phyloP scores from a whole-genome alignment of 352 stramenopile species.

The Phytophthora europaea region DNA sequence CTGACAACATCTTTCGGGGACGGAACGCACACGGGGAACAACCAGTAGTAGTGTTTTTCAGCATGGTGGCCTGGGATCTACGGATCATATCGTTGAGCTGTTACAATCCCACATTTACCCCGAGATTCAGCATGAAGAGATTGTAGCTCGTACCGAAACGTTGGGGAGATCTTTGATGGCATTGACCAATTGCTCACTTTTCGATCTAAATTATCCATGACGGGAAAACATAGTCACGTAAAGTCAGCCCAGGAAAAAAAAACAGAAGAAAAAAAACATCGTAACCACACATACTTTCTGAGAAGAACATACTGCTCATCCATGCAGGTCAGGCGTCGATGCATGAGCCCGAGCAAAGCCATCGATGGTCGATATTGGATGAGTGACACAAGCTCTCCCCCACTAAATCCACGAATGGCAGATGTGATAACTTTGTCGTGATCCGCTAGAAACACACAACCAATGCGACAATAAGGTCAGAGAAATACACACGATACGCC shows the following conservation, averaged over 20 bases:
- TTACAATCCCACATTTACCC: not conserved
- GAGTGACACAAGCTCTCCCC: constrained; percentile 77
- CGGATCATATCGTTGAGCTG: not conserved
- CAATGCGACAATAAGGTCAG: constrained; percentile 4
- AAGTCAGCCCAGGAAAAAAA: not conserved
- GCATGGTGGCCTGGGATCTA: constrained; percentile 72
- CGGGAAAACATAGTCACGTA: not conserved
- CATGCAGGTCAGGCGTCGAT: constrained; percentile 73
- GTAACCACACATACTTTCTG: constrained; percentile 56
- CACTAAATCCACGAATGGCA: constrained; percentile 83
- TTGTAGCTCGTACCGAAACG: constrained; percentile 49
- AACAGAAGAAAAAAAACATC: not conserved
- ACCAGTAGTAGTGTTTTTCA: constrained; percentile 83
- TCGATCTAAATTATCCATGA: constrained; percentile 42
- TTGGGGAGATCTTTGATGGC: constrained; percentile 66
- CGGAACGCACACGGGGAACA: constrained; percentile 81
- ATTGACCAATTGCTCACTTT: constrained; percentile 72
- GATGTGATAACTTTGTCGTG: constrained; percentile 88
- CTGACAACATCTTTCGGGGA: constrained; percentile 58
- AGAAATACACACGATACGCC: not conserved
- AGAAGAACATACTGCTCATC: constrained; percentile 78
- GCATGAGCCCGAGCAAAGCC: constrained; percentile 76
- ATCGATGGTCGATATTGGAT: constrained; percentile 84
- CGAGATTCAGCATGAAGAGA: not conserved
- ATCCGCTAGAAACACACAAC: constrained; percentile 49